Percentiles rank a stretch among this genome's conserved stretches.
phyloP scores from a whole-genome alignment of 225 moss, liverwort and hornwort species.

The Takakia lepidozioides region DNA sequence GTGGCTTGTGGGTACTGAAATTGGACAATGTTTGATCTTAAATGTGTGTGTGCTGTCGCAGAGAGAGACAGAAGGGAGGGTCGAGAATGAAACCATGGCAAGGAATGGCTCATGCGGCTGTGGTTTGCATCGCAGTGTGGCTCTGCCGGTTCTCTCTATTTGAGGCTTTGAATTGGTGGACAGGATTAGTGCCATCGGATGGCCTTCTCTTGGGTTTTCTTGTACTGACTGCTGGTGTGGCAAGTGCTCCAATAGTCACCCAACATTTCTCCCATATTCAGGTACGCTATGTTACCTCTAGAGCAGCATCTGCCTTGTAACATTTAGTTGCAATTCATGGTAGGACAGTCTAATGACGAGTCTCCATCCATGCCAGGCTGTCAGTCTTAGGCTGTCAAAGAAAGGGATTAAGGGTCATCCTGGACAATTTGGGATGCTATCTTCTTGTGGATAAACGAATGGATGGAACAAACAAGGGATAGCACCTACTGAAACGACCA shows the following conservation, averaged over 20 bases:
- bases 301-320: too few relatives aligned
- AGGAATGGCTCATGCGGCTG: slow-evolving; percentile 69
- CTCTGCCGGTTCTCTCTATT: slow-evolving; percentile 86
- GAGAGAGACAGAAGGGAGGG: slow-evolving; percentile 74
- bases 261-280: slow-evolving; percentile 94
- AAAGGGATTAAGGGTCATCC: too few relatives aligned
- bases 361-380: too few relatives aligned
- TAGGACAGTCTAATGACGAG: too few relatives aligned
- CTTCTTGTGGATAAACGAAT: too few relatives aligned
- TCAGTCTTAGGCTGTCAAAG: too few relatives aligned
- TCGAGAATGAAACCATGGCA: slow-evolving; percentile 98
- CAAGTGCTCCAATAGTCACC: slow-evolving; percentile 78
- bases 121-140: slow-evolving; percentile 80
- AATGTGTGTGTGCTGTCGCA: slow-evolving; percentile 21
- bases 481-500: too few relatives aligned
- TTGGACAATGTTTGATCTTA: not conserved
- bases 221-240: slow-evolving; percentile 62
- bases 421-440: too few relatives aligned
- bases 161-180: slow-evolving; percentile 92
- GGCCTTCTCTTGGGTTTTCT: slow-evolving; percentile 86
- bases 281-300: too few relatives aligned
- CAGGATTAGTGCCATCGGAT: slow-evolving; percentile 74
- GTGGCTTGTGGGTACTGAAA: too few relatives aligned
- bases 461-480: too few relatives aligned
- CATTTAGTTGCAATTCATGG: too few relatives aligned